Evolutionary conservation across 1,284 basidiomycete genomes (phyloP).

Genomic region (Rhodotorula glutinis): DNA sequence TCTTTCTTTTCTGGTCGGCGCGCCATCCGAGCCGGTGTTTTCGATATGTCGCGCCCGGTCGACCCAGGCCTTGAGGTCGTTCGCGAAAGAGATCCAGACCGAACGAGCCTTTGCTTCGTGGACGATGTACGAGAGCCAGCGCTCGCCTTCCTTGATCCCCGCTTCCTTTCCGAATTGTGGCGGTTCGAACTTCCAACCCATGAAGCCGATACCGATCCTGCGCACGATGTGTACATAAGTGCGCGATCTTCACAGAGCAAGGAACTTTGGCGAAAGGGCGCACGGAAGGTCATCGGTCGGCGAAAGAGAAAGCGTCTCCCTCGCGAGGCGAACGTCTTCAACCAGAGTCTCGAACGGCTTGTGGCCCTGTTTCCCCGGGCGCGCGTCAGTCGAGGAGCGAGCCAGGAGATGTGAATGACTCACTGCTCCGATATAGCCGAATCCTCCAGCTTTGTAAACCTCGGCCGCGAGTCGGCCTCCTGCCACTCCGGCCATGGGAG

Average conservation of each 20-base stretch:
- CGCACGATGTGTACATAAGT: rapidly evolving
- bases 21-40: background rate
- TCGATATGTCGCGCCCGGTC: conserved; percentile 6
- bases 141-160: background rate
- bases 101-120: background rate
- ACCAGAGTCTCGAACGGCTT: conserved; percentile 4
- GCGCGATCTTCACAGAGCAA: no score
- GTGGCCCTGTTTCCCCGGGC: background rate
- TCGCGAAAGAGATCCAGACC: conserved; percentile 28
- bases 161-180: background rate
- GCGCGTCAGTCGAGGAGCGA: background rate
- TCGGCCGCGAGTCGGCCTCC: conserved; percentile 27
- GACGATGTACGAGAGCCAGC: conserved; percentile 17
- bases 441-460: conserved; percentile 18
- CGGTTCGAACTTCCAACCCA: conserved; percentile 18
- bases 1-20: background rate
- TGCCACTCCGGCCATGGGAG: conserved; percentile 24
- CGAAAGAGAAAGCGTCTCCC: conserved; percentile 6
- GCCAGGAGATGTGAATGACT: background rate
- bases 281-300: conserved; percentile 20
- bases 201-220: conserved; percentile 27
- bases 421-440: conserved; percentile 26
- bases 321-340: conserved; percentile 13
- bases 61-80: conserved; percentile 15
- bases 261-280: background rate